phyloP scores from a whole-genome alignment of 2,329 filamentous ascomycete genomes.

The Cephalotrichum gorgonifer region DNA sequence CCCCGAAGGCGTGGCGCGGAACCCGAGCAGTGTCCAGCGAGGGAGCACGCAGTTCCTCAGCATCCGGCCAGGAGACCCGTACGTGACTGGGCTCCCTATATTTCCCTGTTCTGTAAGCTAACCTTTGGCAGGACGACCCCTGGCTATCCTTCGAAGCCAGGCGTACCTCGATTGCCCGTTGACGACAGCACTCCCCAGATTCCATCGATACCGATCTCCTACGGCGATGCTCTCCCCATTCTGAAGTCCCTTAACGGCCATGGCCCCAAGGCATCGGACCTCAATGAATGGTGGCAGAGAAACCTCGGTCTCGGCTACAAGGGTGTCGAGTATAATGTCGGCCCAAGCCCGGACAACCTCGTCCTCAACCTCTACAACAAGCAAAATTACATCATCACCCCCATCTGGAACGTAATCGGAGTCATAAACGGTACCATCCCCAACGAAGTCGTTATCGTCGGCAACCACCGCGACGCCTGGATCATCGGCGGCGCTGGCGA shows the following conservation, averaged over 20 bases:
- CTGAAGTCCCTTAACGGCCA: conserved; percentile 85
- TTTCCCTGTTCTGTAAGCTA: not conserved
- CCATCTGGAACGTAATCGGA: conserved; percentile 86
- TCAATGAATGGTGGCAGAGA: conserved; percentile 61
- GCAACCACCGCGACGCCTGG: conserved; percentile 91
- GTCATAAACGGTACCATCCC: conserved; percentile 78
- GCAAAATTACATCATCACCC: conserved; percentile 72
- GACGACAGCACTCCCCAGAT: conserved; percentile 68
- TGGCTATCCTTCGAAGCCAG: conserved; percentile 87
- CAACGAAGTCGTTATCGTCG: conserved; percentile 78
- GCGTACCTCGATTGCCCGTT: conserved; percentile 63
- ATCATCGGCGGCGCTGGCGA: conserved; percentile 76
- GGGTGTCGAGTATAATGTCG: conserved; percentile 76
- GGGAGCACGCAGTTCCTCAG: conserved; percentile 79
- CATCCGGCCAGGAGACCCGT: conserved; percentile 59
- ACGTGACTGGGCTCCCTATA: conserved; percentile 8
- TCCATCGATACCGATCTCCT: conserved; percentile 86
- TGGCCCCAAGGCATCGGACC: conserved; percentile 65
- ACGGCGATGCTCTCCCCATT: conserved; percentile 73
- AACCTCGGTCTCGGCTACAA: conserved; percentile 67
- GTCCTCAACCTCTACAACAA: conserved; percentile 66
- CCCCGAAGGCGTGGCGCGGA: conserved; percentile 74
- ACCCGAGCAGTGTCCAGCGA: conserved; percentile 82
- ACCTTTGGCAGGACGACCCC: conserved; percentile 57
- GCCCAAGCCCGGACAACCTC: conserved; percentile 64